Conservation (phyloP, 495 filamentous ascomycete genomes). For the Chaetomium tenue region DNA sequence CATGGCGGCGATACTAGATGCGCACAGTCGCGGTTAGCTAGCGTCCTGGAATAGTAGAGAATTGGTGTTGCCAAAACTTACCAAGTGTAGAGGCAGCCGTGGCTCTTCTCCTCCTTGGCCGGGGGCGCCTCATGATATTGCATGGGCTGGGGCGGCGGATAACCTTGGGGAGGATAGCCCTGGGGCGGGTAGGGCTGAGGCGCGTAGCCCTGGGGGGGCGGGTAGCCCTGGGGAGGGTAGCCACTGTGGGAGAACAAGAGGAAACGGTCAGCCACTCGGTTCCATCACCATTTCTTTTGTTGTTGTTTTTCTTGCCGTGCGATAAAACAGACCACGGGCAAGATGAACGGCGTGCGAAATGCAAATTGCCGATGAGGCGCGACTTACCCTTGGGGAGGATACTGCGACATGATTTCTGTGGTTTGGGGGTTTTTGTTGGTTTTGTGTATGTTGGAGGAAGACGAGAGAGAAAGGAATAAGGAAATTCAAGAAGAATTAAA, state of each 20-base stretch:
- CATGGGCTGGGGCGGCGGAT: constrained; percentile 23
- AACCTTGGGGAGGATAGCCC: constrained; percentile 15
- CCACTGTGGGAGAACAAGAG: neutral
- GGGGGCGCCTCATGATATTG: constrained; percentile 25
- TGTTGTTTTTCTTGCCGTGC: neutral
- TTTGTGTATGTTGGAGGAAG: neutral
- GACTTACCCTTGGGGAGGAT: constrained; percentile 15
- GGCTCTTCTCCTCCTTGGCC: constrained; percentile 32
- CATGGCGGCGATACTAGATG: constrained; percentile 25
- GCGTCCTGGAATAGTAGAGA: neutral
- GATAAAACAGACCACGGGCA: neutral
- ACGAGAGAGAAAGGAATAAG: neutral
- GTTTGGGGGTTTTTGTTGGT: neutral
- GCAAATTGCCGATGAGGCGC: neutral
- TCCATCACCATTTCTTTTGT: neutral
- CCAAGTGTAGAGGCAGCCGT: constrained; percentile 31
- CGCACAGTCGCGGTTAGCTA: neutral
- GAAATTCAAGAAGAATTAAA: neutral
- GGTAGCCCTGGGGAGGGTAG: constrained; percentile 8
- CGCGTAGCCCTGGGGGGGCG: constrained; percentile 16
- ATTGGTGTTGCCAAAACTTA: neutral
- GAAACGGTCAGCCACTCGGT: neutral
- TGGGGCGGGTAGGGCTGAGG: too few relatives aligned
- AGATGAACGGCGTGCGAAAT: neutral
- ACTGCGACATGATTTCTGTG: constrained; percentile 9